Conservation (phyloP, 2,329 filamentous ascomycete species). For the Colletotrichum somersetense region DNA sequence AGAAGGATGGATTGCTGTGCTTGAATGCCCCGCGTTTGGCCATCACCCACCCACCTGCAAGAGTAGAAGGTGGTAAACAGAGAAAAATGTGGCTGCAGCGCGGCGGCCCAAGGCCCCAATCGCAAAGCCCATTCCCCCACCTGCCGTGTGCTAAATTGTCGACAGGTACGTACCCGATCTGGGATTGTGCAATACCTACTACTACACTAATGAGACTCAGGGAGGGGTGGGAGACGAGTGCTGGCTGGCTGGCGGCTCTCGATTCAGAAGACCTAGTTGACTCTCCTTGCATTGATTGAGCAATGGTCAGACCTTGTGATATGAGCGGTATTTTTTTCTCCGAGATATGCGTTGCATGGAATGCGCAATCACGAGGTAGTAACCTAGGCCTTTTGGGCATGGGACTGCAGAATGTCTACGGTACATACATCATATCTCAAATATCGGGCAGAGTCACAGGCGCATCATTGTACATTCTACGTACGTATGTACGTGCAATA, state of each 20-base stretch:
- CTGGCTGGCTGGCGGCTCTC: slow-evolving; percentile 9
- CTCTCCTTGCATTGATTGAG: slow-evolving; percentile 11
- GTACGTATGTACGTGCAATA: too few relatives aligned
- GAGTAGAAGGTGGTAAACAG: slow-evolving; percentile 11
- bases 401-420: slow-evolving; percentile 18
- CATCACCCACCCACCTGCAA: slow-evolving; percentile 9
- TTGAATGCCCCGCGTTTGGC: slow-evolving; percentile 32
- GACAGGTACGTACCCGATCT: slow-evolving; percentile 24
- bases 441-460: slow-evolving; percentile 21
- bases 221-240: slow-evolving; percentile 16
- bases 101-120: slow-evolving; percentile 32
- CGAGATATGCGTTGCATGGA: slow-evolving; percentile 9
- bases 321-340: slow-evolving; percentile 31
- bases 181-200: slow-evolving; percentile 37
- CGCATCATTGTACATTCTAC: neutral
- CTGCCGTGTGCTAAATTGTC: slow-evolving; percentile 34
- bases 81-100: slow-evolving; percentile 23
- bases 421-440: neutral
- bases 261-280: slow-evolving; percentile 8
- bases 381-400: neutral
- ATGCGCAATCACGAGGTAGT: slow-evolving; percentile 26
- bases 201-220: slow-evolving; percentile 24
- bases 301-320: neutral
- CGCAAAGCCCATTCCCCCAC: slow-evolving; percentile 30
- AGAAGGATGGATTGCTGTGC: neutral